Base-by-base conservation (phyloP, 2,329 filamentous ascomycete genomes). In the Fusarium chaquense region DNA sequence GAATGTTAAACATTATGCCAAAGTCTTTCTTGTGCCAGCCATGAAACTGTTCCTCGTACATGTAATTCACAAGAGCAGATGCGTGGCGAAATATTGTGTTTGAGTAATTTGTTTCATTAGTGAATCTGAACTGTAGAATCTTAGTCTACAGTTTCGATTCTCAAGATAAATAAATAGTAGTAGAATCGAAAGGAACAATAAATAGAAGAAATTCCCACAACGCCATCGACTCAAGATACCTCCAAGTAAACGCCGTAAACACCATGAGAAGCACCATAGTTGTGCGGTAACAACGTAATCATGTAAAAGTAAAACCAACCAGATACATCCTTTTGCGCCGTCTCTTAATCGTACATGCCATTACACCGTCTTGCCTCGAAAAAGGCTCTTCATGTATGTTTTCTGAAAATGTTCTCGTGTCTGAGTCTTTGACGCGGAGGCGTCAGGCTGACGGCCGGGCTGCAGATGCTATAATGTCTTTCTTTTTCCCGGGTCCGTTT, bases 291-390 rank as follows among this genome's bases (percentile, higher is more conserved):
- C 67, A 70, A 65, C 62, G 33, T 35, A 32, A 47, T 61, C 41
- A 65, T 71, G 67, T 63, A 69, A 53, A 43, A 54, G 52, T 60
- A 38, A 38, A 22, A 47, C 52, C 51, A 24, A 26, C 36, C 64
- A 46, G 22, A 33, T 58, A 63, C 26, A 46, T 38, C 58, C 54
- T 44, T 57, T 68, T 51, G 36, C 63, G 47, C 33, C 33, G 28
- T 45, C 47, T 65, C 55, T 46, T 56, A 67, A 47, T 70, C 67
- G 54, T 70, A 71, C 67, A 70, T 43, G 36, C 67, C 58, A 70
- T 70, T 70, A 68, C 63, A 68, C 35, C 62, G 35, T 58, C 51
- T 33, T 28, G 20, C 52, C 44, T 60, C 30, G 20, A 32, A 35
- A 47, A 52, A 22, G 20, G 43, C 61, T 62, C 44, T 44, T 24